A percentile compares a stretch with the other conserved stretches of the same genome.
phyloP scores from a whole-genome alignment of 331 rosid genomes.

The Rosa hybrid region DNA sequence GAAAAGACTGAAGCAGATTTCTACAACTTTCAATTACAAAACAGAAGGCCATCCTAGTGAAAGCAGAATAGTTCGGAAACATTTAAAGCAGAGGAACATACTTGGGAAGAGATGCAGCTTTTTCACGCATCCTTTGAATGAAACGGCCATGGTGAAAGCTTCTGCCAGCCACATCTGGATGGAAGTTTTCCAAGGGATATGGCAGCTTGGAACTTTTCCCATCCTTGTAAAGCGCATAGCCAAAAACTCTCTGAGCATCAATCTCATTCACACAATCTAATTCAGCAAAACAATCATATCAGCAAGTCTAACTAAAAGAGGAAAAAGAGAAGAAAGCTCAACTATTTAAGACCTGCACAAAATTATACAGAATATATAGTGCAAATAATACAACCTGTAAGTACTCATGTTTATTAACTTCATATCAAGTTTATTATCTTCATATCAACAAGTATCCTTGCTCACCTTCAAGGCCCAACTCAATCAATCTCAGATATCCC shows the following conservation, averaged over 20 bases:
- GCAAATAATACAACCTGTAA: neutral
- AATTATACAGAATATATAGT: neutral
- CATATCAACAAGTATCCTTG: neutral
- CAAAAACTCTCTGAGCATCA: constrained; percentile 33
- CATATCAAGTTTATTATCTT: neutral
- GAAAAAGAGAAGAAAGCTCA: neutral
- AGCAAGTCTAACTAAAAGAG: neutral
- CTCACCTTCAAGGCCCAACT: constrained; percentile 42
- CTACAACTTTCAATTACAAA: neutral
- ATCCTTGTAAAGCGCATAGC: constrained; percentile 31
- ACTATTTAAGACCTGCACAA: neutral
- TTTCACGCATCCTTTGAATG: constrained; percentile 27
- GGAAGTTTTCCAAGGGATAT: constrained; percentile 23
- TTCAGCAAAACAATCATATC: neutral
- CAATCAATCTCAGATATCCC: constrained; percentile 39
- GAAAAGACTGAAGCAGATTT: neutral
- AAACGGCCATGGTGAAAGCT: constrained; percentile 31
- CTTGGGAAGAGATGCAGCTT: constrained; percentile 32
- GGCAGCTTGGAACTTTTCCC: constrained; percentile 20
- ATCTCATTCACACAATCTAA: constrained; percentile 30
- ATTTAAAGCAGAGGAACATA: neutral
- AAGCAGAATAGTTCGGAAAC: neutral
- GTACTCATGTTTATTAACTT: too few relatives aligned
- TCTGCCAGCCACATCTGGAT: constrained; percentile 28
- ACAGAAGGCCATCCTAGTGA: neutral